Conservation (phyloP, 805 yeast genomes). For the Hanseniaspora pseudoguilliermondii region DNA sequence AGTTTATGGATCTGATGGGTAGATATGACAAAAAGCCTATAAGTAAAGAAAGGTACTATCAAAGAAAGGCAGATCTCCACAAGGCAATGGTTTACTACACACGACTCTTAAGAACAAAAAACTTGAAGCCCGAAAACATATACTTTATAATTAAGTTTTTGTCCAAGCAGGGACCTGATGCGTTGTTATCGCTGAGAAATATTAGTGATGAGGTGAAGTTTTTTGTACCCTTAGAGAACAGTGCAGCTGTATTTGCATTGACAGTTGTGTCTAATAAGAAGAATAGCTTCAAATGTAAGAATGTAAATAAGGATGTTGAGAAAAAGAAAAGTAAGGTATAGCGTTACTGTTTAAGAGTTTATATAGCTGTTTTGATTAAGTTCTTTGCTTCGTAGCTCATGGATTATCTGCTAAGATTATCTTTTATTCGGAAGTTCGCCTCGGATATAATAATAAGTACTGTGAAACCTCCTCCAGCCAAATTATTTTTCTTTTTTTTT, state of each 20-base stretch:
- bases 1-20: constrained; percentile 1
- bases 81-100: not conserved
- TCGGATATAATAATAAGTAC: too few relatives aligned
- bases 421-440: too few relatives aligned
- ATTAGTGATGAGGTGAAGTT: not conserved
- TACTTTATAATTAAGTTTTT: not conserved
- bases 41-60: not conserved
- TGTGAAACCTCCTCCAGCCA: too few relatives aligned
- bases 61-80: not conserved
- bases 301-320: not conserved
- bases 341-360: too few relatives aligned
- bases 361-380: too few relatives aligned
- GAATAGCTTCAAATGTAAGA: not conserved
- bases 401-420: too few relatives aligned
- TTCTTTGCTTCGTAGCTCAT: too few relatives aligned
- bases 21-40: not conserved
- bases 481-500: too few relatives aligned
- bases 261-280: not conserved
- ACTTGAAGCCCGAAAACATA: not conserved
- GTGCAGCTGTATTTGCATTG: not conserved
- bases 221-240: not conserved
- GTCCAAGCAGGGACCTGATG: not conserved
- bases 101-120: not conserved
- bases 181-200: not conserved
- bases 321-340: not conserved